These are phyloP conservation scores for Wallacemonas sp. DNA, from an alignment of 208 protist genomes.

Conservation along the genomic window DNA sequence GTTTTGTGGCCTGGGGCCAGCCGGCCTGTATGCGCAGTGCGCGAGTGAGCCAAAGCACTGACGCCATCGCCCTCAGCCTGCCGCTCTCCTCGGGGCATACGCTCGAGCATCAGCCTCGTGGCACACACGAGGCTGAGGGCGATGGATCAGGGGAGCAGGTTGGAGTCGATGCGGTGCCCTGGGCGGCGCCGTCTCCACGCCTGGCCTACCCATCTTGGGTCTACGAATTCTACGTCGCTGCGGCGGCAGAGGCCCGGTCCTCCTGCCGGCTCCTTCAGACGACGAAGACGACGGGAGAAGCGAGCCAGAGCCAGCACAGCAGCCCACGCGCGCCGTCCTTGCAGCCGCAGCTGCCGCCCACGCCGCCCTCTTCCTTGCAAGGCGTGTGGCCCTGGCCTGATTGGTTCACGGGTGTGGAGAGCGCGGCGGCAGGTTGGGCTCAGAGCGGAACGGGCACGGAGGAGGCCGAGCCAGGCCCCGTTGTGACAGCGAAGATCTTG, in stretches of 20 bases:
- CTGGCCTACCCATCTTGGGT: constrained; percentile 8
- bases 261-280: not conserved
- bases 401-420: not conserved
- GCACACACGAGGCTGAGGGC: too few relatives aligned
- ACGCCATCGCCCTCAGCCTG: too few relatives aligned
- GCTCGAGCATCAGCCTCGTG: too few relatives aligned
- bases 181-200: not conserved
- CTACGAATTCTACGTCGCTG: constrained; percentile 2
- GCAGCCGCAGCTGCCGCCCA: not conserved
- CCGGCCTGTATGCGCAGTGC: not conserved
- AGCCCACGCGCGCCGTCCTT: not conserved
- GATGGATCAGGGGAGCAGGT: too few relatives aligned
- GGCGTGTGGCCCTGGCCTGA: not conserved
- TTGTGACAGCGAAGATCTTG: constrained; percentile 13
- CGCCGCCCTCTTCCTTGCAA: not conserved
- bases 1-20: constrained; percentile 40
- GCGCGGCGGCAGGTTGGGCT: too few relatives aligned
- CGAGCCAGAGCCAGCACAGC: not conserved
- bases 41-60: too few relatives aligned
- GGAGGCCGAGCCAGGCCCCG: too few relatives aligned
- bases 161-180: not conserved
- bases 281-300: not conserved
- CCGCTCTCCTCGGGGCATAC: too few relatives aligned
- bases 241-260: not conserved
- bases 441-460: too few relatives aligned